Conservation (phyloP, 2,329 filamentous ascomycete genomes). For the Arthroderma sp. region DNA sequence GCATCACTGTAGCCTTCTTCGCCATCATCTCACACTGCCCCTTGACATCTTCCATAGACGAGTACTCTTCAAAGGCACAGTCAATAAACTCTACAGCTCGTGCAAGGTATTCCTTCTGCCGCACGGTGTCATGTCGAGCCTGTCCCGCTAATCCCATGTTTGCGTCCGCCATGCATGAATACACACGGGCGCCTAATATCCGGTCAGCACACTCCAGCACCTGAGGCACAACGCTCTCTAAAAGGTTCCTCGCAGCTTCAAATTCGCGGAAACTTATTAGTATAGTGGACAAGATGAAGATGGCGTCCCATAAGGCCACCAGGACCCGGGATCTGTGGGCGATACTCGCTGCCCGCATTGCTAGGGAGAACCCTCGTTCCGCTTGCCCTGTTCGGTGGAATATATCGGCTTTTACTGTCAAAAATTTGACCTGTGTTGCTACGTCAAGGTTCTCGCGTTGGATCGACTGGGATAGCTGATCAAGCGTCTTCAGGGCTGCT, state of each 20-base stretch:
- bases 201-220: slow-evolving; percentile 58
- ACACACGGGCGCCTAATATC: slow-evolving; percentile 51
- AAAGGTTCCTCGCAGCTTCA: slow-evolving; percentile 48
- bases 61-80: slow-evolving; percentile 50
- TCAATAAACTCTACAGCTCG: slow-evolving; percentile 49
- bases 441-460: slow-evolving; percentile 47
- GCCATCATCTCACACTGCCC: slow-evolving; percentile 66
- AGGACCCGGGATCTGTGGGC: slow-evolving; percentile 58
- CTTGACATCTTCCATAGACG: slow-evolving; percentile 52
- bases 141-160: slow-evolving; percentile 63
- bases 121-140: slow-evolving; percentile 27
- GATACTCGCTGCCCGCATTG: slow-evolving; percentile 60
- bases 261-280: slow-evolving; percentile 60
- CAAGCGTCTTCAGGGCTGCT: slow-evolving; percentile 41
- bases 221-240: slow-evolving; percentile 60
- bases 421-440: slow-evolving; percentile 54
- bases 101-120: slow-evolving; percentile 44
- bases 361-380: slow-evolving; percentile 62
- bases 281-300: slow-evolving; percentile 53
- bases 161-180: slow-evolving; percentile 59
- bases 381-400: slow-evolving; percentile 55
- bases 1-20: slow-evolving; percentile 68
- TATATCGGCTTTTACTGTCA: slow-evolving; percentile 59
- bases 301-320: slow-evolving; percentile 58
- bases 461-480: slow-evolving; percentile 39